Evolutionary conservation across 2,329 filamentous ascomycete species (phyloP).

Genomic region (Microascus cirrosus): DNA sequence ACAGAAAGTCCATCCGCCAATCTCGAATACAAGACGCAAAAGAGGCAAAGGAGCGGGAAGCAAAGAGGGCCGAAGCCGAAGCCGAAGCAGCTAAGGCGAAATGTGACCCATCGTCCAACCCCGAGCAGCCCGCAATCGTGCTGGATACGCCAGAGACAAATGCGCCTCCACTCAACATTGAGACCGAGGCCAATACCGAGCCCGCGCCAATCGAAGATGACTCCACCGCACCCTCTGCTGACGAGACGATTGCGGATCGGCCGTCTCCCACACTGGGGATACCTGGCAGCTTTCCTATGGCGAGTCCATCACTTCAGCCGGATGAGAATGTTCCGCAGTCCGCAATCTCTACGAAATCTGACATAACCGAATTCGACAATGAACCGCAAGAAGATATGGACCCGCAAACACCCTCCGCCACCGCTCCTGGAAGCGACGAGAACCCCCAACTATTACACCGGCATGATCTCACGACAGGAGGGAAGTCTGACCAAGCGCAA

Average conservation of each 20-base stretch:
- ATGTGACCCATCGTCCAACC: constrained; percentile 13
- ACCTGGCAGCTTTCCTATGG: constrained; percentile 47
- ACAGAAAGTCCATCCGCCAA: constrained; percentile 72
- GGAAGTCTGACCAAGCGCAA: not conserved
- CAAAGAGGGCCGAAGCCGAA: not conserved
- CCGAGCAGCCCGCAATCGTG: constrained; percentile 1
- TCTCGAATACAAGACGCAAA: constrained; percentile 50
- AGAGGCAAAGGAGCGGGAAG: constrained; percentile 20
- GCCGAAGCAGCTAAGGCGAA: constrained; percentile 21
- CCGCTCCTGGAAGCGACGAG: not conserved
- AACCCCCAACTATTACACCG: not conserved
- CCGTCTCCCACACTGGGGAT: constrained; percentile 22
- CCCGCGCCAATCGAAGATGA: not conserved
- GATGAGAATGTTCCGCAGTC: constrained; percentile 41
- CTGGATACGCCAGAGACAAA: not conserved
- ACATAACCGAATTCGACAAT: constrained; percentile 60
- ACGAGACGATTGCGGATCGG: not conserved
- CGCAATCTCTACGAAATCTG: constrained; percentile 47
- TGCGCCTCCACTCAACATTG: not conserved
- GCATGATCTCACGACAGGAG: not conserved
- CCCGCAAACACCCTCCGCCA: not conserved
- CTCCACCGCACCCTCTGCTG: not conserved
- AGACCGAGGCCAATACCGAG: not conserved
- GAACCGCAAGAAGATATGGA: constrained; percentile 51
- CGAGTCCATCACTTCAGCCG: constrained; percentile 22